Evolutionary conservation across 139 green algal species (phyloP), one percentile per base, ranked within the genome.

Genomic region (Micromonas pusilla): DNA sequence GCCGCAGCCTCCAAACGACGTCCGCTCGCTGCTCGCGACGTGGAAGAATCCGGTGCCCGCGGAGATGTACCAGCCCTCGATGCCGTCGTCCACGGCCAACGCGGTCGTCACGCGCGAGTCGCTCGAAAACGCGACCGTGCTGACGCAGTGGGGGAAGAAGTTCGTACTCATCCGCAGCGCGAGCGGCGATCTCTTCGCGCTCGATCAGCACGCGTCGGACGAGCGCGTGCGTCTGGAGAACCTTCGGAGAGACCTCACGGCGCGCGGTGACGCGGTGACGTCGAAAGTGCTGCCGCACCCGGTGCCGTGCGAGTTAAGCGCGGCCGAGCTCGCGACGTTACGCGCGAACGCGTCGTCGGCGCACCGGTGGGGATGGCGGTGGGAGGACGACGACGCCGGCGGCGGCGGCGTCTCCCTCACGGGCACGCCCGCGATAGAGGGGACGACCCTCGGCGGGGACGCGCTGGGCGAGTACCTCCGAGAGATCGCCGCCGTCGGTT

Each of bases 121-220:
- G 33, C 21, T 74, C 2, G 19, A 28, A 9, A 19, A 74, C 6
- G 34, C 67, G 13, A 60, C 3, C 9, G 36, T 74, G 5, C 3
- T 74, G 20, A 38, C 9, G 2, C 67, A 74, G 30, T 33, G 45
- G 21, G 67, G 36, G 9, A 62, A 74, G 3, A 93, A 94, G 77
- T 88, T 93, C 62, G 62, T 94, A 25, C 33, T 88, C 0, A 28
- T 88, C 2, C 62, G 80, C 34, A 84, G 79, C 39, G 66, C 72
- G 4, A 32, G 28, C n/a, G 82, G 84, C 2, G 28, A 86, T 66
- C 70, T 95, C 73, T 73, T 87, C n/a, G 65, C 88, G 0, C 53
- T 94, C 31, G 91, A 96, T 78, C 91, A 93, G 78, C 91, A 96
- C 81, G 91, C 91, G 21, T 89, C 89, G n/a, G 89, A 95, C n/a